A percentile compares a stretch with the other conserved stretches of the same genome.
These are phyloP conservation scores for Limnanthes douglasii DNA, from an alignment of 345 rosid species.

Conservation along the genomic window DNA sequence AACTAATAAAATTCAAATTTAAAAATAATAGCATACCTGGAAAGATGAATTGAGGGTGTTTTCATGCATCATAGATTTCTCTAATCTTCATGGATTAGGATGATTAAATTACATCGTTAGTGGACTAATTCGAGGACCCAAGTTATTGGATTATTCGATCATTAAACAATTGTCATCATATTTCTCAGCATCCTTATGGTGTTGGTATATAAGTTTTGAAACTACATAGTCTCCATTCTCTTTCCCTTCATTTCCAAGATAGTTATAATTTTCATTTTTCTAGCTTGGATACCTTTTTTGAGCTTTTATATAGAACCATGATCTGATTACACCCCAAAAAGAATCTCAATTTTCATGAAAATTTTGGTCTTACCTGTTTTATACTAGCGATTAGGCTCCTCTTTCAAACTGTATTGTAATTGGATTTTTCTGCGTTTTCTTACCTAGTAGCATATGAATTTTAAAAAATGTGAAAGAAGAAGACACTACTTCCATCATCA, in stretches of 20 bases:
- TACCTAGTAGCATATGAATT: conserved; percentile 90
- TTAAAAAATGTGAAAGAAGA: conserved; percentile 59
- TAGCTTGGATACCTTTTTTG: conserved; percentile 55
- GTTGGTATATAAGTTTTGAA: conserved; percentile 60
- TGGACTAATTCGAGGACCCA: conserved; percentile 29
- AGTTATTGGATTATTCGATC: conserved; percentile 23
- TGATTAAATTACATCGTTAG: conserved; percentile 55
- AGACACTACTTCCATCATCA: conserved; percentile 70
- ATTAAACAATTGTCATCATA: conserved; percentile 6
- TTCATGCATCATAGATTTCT: conserved; percentile 8
- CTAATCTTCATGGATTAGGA: conserved; percentile 40
- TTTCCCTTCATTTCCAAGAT: conserved; percentile 57
- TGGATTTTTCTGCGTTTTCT: conserved; percentile 85
- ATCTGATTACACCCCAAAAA: conserved; percentile 74
- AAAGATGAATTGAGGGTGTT: conserved; percentile 5
- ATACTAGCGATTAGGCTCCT: conserved; percentile 84
- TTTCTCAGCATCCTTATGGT: conserved; percentile 28
- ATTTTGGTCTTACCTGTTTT: conserved; percentile 85
- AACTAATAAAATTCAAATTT: not conserved
- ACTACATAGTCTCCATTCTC: conserved; percentile 73
- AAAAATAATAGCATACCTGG: conserved; percentile 18
- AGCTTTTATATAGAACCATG: conserved; percentile 76
- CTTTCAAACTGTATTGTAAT: conserved; percentile 15
- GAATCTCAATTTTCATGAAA: conserved; percentile 43
- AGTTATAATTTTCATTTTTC: conserved; percentile 68